These are phyloP conservation scores for Chytridium lagenaria DNA, from an alignment of 371 early-diverging fungal species.

Conservation along the genomic window DNA sequence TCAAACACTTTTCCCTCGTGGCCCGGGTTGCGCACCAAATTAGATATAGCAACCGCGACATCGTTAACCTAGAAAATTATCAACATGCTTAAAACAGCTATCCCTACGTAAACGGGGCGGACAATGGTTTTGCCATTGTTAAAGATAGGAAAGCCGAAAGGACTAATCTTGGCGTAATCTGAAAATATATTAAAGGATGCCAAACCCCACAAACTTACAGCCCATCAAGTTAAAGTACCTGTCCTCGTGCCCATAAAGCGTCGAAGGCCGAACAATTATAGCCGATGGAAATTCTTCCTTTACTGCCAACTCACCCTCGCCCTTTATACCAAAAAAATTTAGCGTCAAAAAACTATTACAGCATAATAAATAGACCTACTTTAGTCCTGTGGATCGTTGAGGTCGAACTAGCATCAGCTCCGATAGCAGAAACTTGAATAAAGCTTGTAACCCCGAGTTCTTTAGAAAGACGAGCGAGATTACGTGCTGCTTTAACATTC, in stretches of 20 bases:
- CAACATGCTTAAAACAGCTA: not conserved
- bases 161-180: slow-evolving; percentile 68
- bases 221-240: slow-evolving; percentile 91
- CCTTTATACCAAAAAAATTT: slow-evolving; percentile 52
- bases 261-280: slow-evolving; percentile 91
- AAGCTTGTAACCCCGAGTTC: slow-evolving; percentile 86
- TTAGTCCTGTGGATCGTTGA: slow-evolving; percentile 85
- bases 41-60: slow-evolving; percentile 83
- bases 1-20: slow-evolving; percentile 88
- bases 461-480: slow-evolving; percentile 78
- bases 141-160: slow-evolving; percentile 59
- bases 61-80: slow-evolving; percentile 69
- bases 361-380: slow-evolving; percentile 51
- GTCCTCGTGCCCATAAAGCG: slow-evolving; percentile 93
- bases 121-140: slow-evolving; percentile 76
- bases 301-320: slow-evolving; percentile 89
- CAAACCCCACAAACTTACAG: slow-evolving; percentile 53
- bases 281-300: slow-evolving; percentile 87
- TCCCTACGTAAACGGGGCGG: slow-evolving; percentile 80
- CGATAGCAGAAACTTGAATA: slow-evolving; percentile 89
- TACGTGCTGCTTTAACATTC: slow-evolving; percentile 83
- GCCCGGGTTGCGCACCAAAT: slow-evolving; percentile 72
- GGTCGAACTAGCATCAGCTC: slow-evolving; percentile 77
- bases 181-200: slow-evolving; percentile 18
- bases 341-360: not conserved